Evolutionary conservation across 2,329 filamentous ascomycete genomes (phyloP).

Genomic region (Eutypa lata): DNA sequence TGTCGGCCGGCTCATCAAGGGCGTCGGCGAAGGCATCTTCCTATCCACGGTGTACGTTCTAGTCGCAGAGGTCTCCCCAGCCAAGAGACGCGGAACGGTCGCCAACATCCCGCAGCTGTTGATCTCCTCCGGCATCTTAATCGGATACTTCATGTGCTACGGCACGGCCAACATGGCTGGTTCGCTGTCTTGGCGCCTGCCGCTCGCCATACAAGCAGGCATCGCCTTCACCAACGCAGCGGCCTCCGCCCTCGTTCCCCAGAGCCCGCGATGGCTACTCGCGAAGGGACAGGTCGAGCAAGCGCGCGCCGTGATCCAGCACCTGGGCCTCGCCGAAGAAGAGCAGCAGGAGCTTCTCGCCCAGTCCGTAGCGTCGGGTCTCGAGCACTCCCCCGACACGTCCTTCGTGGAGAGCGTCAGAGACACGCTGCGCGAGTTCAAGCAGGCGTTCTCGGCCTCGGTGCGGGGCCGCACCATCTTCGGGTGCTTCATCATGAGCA

Average conservation of each 20-base stretch:
- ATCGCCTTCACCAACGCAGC: constrained; percentile 27
- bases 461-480: constrained; percentile 44
- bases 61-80: constrained; percentile 56
- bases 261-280: constrained; percentile 54
- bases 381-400: constrained; percentile 23
- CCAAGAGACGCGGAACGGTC: constrained; percentile 44
- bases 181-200: constrained; percentile 52
- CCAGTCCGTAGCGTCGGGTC: constrained; percentile 10
- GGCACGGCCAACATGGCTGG: constrained; percentile 41
- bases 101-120: constrained; percentile 49
- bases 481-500: constrained; percentile 53
- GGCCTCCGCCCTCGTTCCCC: constrained; percentile 33
- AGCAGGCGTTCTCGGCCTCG: constrained; percentile 28
- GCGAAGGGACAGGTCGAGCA: constrained; percentile 36
- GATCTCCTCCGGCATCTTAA: constrained; percentile 44
- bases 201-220: constrained; percentile 37
- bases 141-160: constrained; percentile 58
- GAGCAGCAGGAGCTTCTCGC: constrained; percentile 38
- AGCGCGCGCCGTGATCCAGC: constrained; percentile 34
- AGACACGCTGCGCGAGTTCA: constrained; percentile 27
- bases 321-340: constrained; percentile 39
- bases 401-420: constrained; percentile 22
- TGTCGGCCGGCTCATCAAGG: constrained; percentile 49
- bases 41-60: constrained; percentile 50
- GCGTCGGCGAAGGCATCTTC: constrained; percentile 54